phyloP scores from a whole-genome alignment of 176 grass and related monocot genomes.

The Carex littledalei region DNA sequence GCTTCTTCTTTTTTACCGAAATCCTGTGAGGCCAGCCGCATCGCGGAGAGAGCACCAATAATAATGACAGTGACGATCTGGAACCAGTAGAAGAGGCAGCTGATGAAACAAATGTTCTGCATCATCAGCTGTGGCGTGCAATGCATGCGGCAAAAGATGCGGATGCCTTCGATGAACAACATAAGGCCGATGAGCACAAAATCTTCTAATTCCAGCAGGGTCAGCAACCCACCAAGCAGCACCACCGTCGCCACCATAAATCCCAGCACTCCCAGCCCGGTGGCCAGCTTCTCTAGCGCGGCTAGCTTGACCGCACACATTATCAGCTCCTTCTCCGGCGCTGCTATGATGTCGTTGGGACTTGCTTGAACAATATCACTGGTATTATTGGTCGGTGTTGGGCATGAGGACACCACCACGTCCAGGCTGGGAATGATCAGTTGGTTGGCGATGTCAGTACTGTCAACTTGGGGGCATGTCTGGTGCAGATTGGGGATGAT shows the following conservation, averaged over 20 bases:
- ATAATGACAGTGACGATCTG: conserved; percentile 48
- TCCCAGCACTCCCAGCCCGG: conserved; percentile 59
- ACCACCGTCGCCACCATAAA: conserved; percentile 93
- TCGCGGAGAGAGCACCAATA: conserved; percentile 40
- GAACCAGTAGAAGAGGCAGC: conserved; percentile 49
- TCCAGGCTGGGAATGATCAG: background rate
- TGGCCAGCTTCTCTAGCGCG: conserved; percentile 73
- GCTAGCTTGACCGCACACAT: conserved; percentile 61
- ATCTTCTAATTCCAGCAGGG: conserved; percentile 42
- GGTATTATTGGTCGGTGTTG: background rate
- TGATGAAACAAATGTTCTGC: conserved; percentile 39
- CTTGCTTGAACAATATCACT: background rate
- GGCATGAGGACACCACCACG: background rate
- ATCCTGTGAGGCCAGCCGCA: conserved; percentile 46
- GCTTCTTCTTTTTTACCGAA: conserved; percentile 31
- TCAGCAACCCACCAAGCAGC: conserved; percentile 71
- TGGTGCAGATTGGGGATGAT: too few species aligned
- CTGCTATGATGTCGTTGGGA: background rate
- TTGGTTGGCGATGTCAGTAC: background rate
- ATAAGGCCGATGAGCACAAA: conserved; percentile 68
- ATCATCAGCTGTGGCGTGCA: background rate
- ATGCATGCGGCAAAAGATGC: conserved; percentile 62
- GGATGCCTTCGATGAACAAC: conserved; percentile 62
- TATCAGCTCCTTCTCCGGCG: conserved; percentile 55
- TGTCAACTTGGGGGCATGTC: too few species aligned